Conservation (phyloP, 2,329 filamentous ascomycete genomes). For the Lecanosticta acicola region DNA sequence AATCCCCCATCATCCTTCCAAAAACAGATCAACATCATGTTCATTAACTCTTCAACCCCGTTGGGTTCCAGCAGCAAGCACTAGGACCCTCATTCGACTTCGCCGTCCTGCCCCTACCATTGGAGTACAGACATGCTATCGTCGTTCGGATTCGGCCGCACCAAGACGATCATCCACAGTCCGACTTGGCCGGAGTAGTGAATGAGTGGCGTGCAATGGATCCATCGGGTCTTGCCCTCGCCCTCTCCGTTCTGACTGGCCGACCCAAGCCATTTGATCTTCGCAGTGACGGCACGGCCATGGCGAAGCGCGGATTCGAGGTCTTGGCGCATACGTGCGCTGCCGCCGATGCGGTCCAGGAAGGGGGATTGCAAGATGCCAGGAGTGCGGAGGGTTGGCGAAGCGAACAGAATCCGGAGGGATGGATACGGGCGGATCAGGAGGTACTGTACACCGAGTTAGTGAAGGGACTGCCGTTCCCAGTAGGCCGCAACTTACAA, state of each 20-base stretch:
- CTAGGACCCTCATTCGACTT: not conserved
- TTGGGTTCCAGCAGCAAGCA: not conserved
- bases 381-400: constrained; percentile 44
- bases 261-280: constrained; percentile 61
- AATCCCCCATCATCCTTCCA: too few relatives aligned
- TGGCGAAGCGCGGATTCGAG: constrained; percentile 55
- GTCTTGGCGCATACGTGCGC: constrained; percentile 47
- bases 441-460: constrained; percentile 39
- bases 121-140: not conserved
- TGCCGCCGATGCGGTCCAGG: constrained; percentile 45
- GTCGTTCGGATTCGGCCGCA: constrained; percentile 29
- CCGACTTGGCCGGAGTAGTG: constrained; percentile 62
- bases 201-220: constrained; percentile 70
- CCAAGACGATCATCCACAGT: constrained; percentile 71
- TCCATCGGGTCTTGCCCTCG: constrained; percentile 63
- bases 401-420: constrained; percentile 46
- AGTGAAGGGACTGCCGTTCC: not conserved
- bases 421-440: constrained; percentile 44
- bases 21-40: too few relatives aligned
- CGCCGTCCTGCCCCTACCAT: not conserved
- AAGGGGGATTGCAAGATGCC: constrained; percentile 46
- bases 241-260: constrained; percentile 34
- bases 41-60: not conserved
- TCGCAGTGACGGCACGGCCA: constrained; percentile 66
- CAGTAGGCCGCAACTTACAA: constrained; percentile 40